These are phyloP conservation scores for Deakozyma indianensis DNA, from an alignment of 805 yeast species.

Conservation along the genomic window DNA sequence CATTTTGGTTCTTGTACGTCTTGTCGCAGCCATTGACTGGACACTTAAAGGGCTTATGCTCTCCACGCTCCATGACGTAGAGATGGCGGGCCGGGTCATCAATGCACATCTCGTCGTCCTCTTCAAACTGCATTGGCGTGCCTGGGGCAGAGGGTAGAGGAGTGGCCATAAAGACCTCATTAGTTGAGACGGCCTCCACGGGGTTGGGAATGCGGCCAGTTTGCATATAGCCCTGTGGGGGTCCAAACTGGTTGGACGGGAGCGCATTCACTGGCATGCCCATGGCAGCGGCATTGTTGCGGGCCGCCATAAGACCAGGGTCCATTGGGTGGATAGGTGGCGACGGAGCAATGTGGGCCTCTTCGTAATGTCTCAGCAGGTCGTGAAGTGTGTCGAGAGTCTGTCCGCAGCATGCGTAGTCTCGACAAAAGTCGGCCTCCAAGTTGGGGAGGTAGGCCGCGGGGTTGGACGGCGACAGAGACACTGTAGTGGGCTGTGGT, in stretches of 20 bases:
- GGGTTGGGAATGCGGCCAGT: conserved; percentile 30
- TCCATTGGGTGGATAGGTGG: conserved; percentile 26
- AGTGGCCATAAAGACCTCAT: conserved; percentile 65
- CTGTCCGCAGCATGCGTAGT: conserved; percentile 92
- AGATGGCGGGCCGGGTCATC: conserved; percentile 95
- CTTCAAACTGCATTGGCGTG: conserved; percentile 19
- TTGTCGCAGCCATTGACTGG: conserved; percentile 98
- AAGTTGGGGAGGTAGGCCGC: conserved; percentile 80
- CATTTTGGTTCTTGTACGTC: conserved; percentile 94
- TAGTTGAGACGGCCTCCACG: conserved; percentile 80
- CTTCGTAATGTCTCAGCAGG: conserved; percentile 86
- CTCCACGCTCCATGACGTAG: conserved; percentile 83
- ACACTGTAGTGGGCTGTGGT: conserved; percentile 22
- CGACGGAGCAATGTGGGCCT: conserved; percentile 66
- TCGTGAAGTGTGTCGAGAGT: conserved; percentile 88
- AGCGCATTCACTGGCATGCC: background rate
- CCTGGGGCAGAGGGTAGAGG: conserved; percentile 1
- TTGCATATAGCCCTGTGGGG: conserved; percentile 6
- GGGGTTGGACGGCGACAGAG: conserved; percentile 51
- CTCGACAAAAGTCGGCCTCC: conserved; percentile 93
- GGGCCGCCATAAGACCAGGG: conserved; percentile 12
- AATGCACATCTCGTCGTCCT: conserved; percentile 64
- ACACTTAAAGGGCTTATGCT: conserved; percentile 89
- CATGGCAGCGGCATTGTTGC: background rate
- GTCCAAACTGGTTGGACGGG: background rate